phyloP scores from a whole-genome alignment of 1,284 basidiomycete species.

The Anthracocystis walkeri region DNA sequence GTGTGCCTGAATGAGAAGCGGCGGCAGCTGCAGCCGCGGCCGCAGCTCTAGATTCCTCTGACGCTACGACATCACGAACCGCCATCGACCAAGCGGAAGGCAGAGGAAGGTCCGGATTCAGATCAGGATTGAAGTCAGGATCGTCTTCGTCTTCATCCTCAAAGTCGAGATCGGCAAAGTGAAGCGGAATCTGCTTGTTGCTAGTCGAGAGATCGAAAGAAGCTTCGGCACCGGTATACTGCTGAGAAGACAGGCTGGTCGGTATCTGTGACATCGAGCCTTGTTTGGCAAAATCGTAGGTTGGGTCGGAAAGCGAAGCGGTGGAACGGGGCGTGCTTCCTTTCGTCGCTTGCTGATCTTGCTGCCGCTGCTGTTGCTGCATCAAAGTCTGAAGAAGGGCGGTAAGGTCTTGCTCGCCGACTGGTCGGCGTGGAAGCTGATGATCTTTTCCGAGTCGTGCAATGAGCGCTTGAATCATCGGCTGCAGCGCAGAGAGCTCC shows the following conservation, averaged over 20 bases:
- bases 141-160: conserved; percentile 63
- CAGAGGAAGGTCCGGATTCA: conserved; percentile 50
- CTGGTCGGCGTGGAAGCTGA: conserved; percentile 32
- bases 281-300: conserved; percentile 5
- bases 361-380: conserved; percentile 52
- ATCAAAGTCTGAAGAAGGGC: conserved; percentile 56
- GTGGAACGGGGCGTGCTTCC: background rate
- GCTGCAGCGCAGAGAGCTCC: conserved; percentile 42
- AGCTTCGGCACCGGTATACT: background rate
- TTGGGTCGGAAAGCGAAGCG: conserved; percentile 1
- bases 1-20: conserved; percentile 37
- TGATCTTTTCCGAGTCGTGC: conserved; percentile 46
- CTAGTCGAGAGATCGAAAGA: conserved; percentile 4
- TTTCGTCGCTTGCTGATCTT: conserved; percentile 18
- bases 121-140: conserved; percentile 55
- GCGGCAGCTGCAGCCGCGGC: conserved; percentile 38
- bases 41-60: conserved; percentile 41
- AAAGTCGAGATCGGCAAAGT: conserved; percentile 56
- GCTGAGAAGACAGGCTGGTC: background rate
- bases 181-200: conserved; percentile 15
- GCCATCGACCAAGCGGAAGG: conserved; percentile 57
- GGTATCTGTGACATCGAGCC: conserved; percentile 3
- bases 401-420: conserved; percentile 57
- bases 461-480: conserved; percentile 51
- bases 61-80: conserved; percentile 56